Evolutionary conservation across 805 yeast species (phyloP).

Genomic region (Schwanniomyces pseudopolymorphus): DNA sequence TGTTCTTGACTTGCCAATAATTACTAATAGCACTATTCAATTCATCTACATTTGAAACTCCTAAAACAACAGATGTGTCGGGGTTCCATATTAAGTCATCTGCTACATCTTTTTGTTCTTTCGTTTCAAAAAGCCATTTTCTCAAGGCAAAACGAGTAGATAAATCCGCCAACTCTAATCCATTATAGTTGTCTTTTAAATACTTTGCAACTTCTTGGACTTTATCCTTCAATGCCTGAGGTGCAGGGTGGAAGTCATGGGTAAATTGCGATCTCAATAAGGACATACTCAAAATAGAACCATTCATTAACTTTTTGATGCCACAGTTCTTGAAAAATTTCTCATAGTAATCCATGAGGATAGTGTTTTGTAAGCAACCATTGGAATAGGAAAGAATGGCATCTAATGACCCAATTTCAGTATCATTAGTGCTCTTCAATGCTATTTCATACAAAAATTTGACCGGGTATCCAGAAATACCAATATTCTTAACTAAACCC

Average conservation of each 20-base stretch:
- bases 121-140: conserved; percentile 48
- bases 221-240: conserved; percentile 52
- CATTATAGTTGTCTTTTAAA: conserved; percentile 33
- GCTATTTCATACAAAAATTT: conserved; percentile 61
- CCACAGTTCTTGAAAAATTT: conserved; percentile 53
- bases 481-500: conserved; percentile 65
- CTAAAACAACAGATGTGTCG: conserved; percentile 65
- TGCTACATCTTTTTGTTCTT: conserved; percentile 5
- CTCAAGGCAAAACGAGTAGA: conserved; percentile 75
- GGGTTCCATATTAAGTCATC: conserved; percentile 21
- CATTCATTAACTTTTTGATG: conserved; percentile 65
- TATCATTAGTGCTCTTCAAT: conserved; percentile 25
- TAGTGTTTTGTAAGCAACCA: conserved; percentile 76
- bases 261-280: conserved; percentile 67
- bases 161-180: conserved; percentile 72
- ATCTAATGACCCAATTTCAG: conserved; percentile 65
- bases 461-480: conserved; percentile 87
- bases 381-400: conserved; percentile 77
- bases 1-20: conserved; percentile 47
- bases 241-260: conserved; percentile 79
- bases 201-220: conserved; percentile 45
- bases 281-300: conserved; percentile 88
- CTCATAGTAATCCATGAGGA: conserved; percentile 45
- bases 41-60: conserved; percentile 67
- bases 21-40: conserved; percentile 60